Base-by-base conservation (phyloP, 345 rosid genomes). In the Hirschfeldia incana region DNA sequence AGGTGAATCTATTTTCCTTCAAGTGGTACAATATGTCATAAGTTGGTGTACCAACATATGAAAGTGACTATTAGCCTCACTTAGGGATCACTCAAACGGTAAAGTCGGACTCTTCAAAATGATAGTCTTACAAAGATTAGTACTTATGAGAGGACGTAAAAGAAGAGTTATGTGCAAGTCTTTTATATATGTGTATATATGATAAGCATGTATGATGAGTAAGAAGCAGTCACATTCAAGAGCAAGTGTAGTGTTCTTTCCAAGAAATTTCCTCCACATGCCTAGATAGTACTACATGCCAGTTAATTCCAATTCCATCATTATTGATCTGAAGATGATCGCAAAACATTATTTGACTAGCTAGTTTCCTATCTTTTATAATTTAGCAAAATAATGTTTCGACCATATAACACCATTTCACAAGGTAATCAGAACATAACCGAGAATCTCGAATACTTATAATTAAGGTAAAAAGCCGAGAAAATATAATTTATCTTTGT, bases 221-320 rank as follows among this genome's bases (percentile, higher is more conserved):
- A 55, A 34, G 49, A 4, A 46, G 21, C 21, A 21, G 80, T 69
- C 80, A 26, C 69, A 61, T 46, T 76, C 80, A 70, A 39, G 76
- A 64, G 76, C 65, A 36, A 71, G 46, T 71, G 80, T 59, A 59
- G 63, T 59, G 33, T 72, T 3, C 15, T 73, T 66, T 78, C 81
- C 77, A 0, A 59, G 77, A 78, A 78, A 66, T 78, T 78, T 78
- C 77, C 73, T 78, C 29, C 82, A 78, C 82, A 73, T 78, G 77
- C 15, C 72, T 11, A 32, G 7, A 78, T 5, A 37, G 73, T 72
- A 78, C 82, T 2, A 78, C 9, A 30, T 72, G 73, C 57, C 77
- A 72, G 5, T 72, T 57, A 6, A 72, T 78, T 72, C 73, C 73
- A 78, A 13, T 72, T 72, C 73, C 33, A 44, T 59, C 82, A 78